A percentile compares a stretch with the other conserved stretches of the same genome.
Evolutionary conservation across 495 filamentous ascomycete genomes (phyloP).

Genomic region (Thermothielavioides terrestris): DNA sequence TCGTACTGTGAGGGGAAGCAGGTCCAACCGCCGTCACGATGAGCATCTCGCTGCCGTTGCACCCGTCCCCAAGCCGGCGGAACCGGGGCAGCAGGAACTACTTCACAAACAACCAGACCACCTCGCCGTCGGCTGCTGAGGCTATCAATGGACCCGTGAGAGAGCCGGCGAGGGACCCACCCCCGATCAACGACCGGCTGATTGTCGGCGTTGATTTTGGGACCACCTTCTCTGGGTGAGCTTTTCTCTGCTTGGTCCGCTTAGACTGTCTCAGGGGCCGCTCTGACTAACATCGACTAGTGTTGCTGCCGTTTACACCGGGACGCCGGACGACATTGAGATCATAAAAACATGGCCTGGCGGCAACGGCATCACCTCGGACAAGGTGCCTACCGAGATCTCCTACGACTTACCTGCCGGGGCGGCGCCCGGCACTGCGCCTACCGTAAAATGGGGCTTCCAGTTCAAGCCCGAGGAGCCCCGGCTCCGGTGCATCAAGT

Average conservation of each 20-base stretch:
- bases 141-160: conserved; percentile 47
- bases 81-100: conserved; percentile 49
- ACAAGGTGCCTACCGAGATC: conserved; percentile 59
- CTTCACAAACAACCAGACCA: conserved; percentile 34
- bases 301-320: conserved; percentile 67
- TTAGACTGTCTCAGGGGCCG: neutral
- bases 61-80: conserved; percentile 35
- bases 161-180: conserved; percentile 41
- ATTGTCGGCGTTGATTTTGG: conserved; percentile 63
- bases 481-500: conserved; percentile 67
- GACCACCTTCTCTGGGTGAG: conserved; percentile 62
- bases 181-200: conserved; percentile 43
- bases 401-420: conserved; percentile 41
- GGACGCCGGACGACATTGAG: conserved; percentile 66
- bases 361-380: conserved; percentile 62
- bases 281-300: conserved; percentile 26
- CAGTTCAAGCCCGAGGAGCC: conserved; percentile 68
- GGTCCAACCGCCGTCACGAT: conserved; percentile 14
- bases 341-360: conserved; percentile 79
- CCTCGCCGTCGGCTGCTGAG: conserved; percentile 42
- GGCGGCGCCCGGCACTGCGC: conserved; percentile 25
- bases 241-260: neutral
- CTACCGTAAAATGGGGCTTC: conserved; percentile 61
- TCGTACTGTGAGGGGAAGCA: neutral
- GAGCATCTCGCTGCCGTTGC: conserved; percentile 45